Conservation (phyloP, 1,284 basidiomycete species). For the Erythrobasidium hasegawianum region DNA sequence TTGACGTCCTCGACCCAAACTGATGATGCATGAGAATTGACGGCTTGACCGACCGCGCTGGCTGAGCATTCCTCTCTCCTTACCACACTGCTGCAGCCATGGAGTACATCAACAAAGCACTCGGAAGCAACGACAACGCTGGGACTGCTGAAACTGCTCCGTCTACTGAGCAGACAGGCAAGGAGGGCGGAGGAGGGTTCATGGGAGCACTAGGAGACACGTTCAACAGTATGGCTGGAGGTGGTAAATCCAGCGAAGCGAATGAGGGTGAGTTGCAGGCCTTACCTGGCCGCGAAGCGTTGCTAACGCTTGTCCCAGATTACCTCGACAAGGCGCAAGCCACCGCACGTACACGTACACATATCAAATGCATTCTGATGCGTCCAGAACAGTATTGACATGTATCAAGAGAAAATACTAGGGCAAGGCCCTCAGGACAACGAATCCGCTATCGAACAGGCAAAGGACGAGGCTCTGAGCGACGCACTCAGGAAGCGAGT, state of each 20-base stretch:
- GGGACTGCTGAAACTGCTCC: background rate
- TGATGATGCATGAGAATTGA: no score
- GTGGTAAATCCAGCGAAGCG: slow-evolving; percentile 36
- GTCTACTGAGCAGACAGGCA: background rate
- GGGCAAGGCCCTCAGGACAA: slow-evolving; percentile 37
- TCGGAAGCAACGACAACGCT: background rate
- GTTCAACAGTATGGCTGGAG: slow-evolving; percentile 36
- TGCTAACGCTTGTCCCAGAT: background rate
- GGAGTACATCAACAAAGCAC: slow-evolving; percentile 21
- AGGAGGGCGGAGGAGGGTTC: slow-evolving; percentile 9
- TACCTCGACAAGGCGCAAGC: slow-evolving; percentile 32
- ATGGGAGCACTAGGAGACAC: slow-evolving; percentile 18
- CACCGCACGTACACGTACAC: no score
- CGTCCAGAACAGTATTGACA: slow-evolving; percentile 29
- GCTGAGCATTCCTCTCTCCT: no score
- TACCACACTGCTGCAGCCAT: background rate
- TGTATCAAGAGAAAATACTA: slow-evolving; percentile 35
- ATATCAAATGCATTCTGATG: no score
- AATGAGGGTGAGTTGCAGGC: slow-evolving; percentile 38
- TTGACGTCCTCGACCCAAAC: no score
- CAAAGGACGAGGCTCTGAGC: slow-evolving; percentile 40
- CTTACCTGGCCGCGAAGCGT: background rate
- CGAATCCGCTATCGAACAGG: slow-evolving; percentile 39
- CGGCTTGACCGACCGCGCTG: no score
- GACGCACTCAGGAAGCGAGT: slow-evolving; percentile 36